Conservation (phyloP, 2,329 filamentous ascomycete species). For the Sporothrix pseudoabietina region DNA sequence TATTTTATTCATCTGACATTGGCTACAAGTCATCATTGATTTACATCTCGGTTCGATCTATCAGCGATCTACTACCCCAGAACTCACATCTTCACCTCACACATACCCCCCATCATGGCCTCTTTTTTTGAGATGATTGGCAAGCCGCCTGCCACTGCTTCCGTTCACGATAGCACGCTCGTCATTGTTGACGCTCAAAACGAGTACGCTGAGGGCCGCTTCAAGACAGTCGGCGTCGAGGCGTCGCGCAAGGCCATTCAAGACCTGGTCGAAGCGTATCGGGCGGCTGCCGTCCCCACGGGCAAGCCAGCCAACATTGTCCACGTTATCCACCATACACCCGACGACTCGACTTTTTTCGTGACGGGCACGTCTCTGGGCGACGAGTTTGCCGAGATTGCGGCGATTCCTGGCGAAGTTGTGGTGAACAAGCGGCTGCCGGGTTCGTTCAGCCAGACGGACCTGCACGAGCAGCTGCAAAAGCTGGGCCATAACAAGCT, state of each 20-base stretch:
- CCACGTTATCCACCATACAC: slow-evolving; percentile 62
- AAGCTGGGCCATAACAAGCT: slow-evolving; percentile 58
- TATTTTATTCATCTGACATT: background rate
- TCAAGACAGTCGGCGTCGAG: slow-evolving; percentile 57
- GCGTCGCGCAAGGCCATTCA: slow-evolving; percentile 59
- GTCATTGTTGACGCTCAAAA: slow-evolving; percentile 73
- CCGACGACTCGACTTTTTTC: slow-evolving; percentile 59
- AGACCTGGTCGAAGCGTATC: slow-evolving; percentile 60
- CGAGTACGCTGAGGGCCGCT: slow-evolving; percentile 63
- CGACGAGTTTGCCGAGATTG: slow-evolving; percentile 62
- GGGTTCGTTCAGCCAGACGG: slow-evolving; percentile 62
- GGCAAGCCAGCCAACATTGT: slow-evolving; percentile 50
- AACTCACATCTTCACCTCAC: background rate
- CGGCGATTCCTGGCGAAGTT: slow-evolving; percentile 57
- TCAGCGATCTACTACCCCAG: background rate
- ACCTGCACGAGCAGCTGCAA: slow-evolving; percentile 58
- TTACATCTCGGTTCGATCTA: background rate
- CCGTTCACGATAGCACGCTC: slow-evolving; percentile 59
- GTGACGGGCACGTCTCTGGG: slow-evolving; percentile 63
- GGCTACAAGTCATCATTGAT: background rate
- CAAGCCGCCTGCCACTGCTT: slow-evolving; percentile 56
- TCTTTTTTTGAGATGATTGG: slow-evolving; percentile 56
- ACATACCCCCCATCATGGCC: background rate
- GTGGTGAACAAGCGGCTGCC: slow-evolving; percentile 61
- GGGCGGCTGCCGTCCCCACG: slow-evolving; percentile 44